Conservation (phyloP, 2,329 filamentous ascomycete species). For the Pleoardoris graminearum region DNA sequence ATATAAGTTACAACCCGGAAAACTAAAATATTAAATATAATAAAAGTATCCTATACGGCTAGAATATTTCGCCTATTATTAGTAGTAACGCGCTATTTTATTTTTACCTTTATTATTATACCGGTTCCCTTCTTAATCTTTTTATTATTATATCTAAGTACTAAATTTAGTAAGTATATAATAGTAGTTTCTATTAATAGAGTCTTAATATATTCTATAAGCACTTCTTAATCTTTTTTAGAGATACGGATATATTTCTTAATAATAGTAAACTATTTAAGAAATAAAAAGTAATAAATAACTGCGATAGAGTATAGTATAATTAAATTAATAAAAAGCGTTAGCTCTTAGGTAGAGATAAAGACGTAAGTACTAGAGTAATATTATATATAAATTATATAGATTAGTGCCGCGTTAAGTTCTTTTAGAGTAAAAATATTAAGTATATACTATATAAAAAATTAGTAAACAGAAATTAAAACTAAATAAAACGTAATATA, state of each 20-base stretch:
- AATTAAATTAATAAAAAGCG: constrained; percentile 67
- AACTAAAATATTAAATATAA: too few relatives aligned
- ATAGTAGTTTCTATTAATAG: constrained; percentile 55
- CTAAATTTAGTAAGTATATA: constrained; percentile 53
- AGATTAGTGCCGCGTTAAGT: constrained; percentile 65
- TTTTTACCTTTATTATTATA: constrained; percentile 39
- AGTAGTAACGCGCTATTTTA: constrained; percentile 47
- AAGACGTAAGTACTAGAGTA: constrained; percentile 69
- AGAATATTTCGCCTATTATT: constrained; percentile 47
- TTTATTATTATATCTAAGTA: constrained; percentile 36
- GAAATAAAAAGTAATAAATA: constrained; percentile 71
- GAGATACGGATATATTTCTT: constrained; percentile 62
- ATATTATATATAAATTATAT: constrained; percentile 69
- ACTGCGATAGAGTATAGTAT: constrained; percentile 73
- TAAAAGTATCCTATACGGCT: too few relatives aligned
- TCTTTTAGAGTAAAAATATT: constrained; percentile 58
- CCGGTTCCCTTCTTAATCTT: constrained; percentile 14
- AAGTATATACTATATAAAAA: too few relatives aligned
- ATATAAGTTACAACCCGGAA: too few relatives aligned
- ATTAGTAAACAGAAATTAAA: constrained; percentile 2
- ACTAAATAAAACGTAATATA: constrained; percentile 25
- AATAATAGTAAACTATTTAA: constrained; percentile 61
- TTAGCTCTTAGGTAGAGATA: constrained; percentile 78
- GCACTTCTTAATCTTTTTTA: constrained; percentile 31
- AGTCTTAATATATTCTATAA: constrained; percentile 53